Evolutionary conservation across 139 green algal genomes (phyloP).

Genomic region (Picocystis salinarum): DNA sequence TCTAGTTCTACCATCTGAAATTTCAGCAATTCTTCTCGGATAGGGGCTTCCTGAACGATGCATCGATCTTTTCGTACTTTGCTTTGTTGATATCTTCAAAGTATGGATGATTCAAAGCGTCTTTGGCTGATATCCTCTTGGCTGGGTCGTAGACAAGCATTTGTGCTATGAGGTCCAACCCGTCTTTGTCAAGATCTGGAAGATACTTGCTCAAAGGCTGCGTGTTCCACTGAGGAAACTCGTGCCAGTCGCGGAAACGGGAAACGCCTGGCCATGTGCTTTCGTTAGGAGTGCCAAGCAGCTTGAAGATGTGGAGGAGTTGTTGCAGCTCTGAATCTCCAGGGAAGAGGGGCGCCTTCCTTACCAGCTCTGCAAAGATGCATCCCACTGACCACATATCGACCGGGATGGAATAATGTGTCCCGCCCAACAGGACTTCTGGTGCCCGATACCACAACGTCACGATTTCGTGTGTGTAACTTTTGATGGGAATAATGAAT

Average conservation of each 20-base stretch:
- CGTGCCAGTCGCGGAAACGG: slow-evolving; percentile 65
- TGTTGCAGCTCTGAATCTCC: slow-evolving; percentile 73
- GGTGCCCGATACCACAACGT: slow-evolving; percentile 97
- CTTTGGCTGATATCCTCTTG: slow-evolving; percentile 68
- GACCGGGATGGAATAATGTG: slow-evolving; percentile 85
- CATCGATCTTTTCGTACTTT: slow-evolving; percentile 1
- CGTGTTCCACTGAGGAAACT: slow-evolving; percentile 50
- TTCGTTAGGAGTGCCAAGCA: slow-evolving; percentile 63
- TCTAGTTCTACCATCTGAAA: no score
- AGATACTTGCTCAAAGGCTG: slow-evolving; percentile 48
- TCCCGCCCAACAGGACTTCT: slow-evolving; percentile 87
- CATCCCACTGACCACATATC: slow-evolving; percentile 97
- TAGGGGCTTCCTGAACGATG: no score
- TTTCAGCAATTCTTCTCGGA: no score
- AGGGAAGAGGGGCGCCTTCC: slow-evolving; percentile 53
- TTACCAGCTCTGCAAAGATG: slow-evolving; percentile 74
- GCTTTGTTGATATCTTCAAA: slow-evolving; percentile 58
- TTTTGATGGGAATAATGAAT: slow-evolving; percentile 94
- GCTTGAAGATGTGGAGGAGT: slow-evolving; percentile 76
- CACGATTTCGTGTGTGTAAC: slow-evolving; percentile 90
- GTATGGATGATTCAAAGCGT: slow-evolving; percentile 82
- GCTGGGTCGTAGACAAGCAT: slow-evolving; percentile 59
- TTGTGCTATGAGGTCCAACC: slow-evolving; percentile 46
- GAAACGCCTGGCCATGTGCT: slow-evolving; percentile 49
- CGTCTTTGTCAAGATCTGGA: slow-evolving; percentile 46